These are phyloP conservation scores for Amyloporia xantha DNA, from an alignment of 768 basidiomycete genomes.

Conservation along the genomic window DNA sequence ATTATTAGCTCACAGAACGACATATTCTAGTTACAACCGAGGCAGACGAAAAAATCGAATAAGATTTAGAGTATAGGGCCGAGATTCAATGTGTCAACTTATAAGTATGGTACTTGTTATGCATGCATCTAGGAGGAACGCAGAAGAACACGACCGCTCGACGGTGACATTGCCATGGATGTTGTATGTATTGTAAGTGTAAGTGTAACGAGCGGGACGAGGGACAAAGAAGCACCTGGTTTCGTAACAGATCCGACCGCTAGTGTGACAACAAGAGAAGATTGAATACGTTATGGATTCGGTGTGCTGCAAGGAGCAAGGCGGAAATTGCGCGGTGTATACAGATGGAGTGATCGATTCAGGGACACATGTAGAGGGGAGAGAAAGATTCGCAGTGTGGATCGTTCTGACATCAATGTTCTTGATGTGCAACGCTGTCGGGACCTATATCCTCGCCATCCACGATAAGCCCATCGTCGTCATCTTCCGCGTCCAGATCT, in stretches of 20 bases:
- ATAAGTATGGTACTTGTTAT: no score
- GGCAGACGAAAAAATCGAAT: no score
- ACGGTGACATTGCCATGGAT: no score
- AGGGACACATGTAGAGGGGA: not conserved
- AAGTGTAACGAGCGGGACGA: not conserved
- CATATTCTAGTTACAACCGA: no score
- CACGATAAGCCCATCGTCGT: constrained; percentile 24
- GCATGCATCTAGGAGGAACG: no score
- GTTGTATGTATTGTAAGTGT: no score
- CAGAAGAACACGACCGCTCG: no score
- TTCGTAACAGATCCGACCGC: not conserved
- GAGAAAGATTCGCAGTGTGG: not conserved
- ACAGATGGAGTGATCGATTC: not conserved
- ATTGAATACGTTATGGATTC: not conserved
- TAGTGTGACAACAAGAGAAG: not conserved
- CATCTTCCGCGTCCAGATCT: constrained; percentile 15
- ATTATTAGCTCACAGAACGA: no score
- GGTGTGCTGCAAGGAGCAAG: not conserved
- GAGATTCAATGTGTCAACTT: no score
- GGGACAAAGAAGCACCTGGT: not conserved
- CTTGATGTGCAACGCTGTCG: constrained; percentile 23
- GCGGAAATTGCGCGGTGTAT: not conserved
- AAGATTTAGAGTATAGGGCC: no score
- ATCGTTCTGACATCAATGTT: constrained; percentile 14
- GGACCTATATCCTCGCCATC: constrained; percentile 24